Base-by-base conservation (phyloP, 2,329 filamentous ascomycete genomes). In the Talaromyces sp. region DNA sequence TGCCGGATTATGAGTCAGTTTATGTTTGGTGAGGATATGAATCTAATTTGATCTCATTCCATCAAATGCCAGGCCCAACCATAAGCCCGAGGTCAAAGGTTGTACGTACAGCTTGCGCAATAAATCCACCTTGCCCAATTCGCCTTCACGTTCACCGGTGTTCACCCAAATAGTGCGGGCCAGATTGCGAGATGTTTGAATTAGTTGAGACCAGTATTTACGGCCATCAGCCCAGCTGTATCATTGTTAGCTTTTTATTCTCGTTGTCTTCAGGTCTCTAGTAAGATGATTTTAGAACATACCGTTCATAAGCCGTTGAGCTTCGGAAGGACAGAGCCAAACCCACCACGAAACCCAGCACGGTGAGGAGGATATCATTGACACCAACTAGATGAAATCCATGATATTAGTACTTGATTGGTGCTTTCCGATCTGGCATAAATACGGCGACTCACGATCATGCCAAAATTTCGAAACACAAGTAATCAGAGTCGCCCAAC, bases 111-210 rank as follows among this genome's bases (percentile, higher is more conserved):
- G 67, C 72, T 93, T 93, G 49, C 78, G 81, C 10, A 94, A 77
- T 1, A 91, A 65, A 60, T 88, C 86, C 42, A 87, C 79, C 65
- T 90, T 90, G 19, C 80, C 79, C 1, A 77, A 47, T 41, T 82
- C 76, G 24, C 79, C 77, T 62, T 82, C 77, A 10, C 87, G 77
- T 67, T 89, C 88, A 3, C 74, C 65, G 6, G 83, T 79, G 63
- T 96, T 89, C 27, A 96, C 80, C 92, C 92, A 97, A 67, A 94
- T 89, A 9, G 89, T 80, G 19, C 92, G 85, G 3, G 82, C 78
- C 43, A 86, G 68, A 51, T 82, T 85, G 51, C 84, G 81, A n/a
- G 80, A 78, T 3, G 78, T 76, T 24, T 85, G 76, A 35, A 78
- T 77, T 40, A 86, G 67, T 51, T 82, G 76, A 1, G 84, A 77